Percentiles rank a stretch among this genome's conserved stretches.
phyloP scores from a whole-genome alignment of 1,284 basidiomycete genomes.

The Rhodofomes roseus region DNA sequence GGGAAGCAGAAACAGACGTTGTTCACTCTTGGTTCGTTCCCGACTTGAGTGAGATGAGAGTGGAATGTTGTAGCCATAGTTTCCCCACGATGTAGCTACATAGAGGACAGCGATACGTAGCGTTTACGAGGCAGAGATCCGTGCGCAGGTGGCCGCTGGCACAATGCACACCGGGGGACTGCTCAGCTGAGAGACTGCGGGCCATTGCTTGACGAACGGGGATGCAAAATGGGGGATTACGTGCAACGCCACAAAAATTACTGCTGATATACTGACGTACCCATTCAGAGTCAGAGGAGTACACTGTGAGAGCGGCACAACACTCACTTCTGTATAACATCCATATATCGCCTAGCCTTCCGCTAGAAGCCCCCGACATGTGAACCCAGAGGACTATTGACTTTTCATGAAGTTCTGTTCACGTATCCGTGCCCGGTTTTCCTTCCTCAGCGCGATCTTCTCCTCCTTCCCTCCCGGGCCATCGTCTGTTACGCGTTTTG shows the following conservation, averaged over 20 bases:
- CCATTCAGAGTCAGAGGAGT: neutral
- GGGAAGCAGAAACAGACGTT: constrained; percentile 83
- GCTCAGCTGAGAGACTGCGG: too few relatives aligned
- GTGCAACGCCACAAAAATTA: neutral
- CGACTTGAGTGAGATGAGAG: constrained; percentile 32
- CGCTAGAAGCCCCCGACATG: neutral
- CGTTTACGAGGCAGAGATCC: neutral
- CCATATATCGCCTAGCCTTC: neutral
- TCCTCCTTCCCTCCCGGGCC: constrained; percentile 69
- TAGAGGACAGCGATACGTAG: neutral
- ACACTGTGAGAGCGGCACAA: neutral
- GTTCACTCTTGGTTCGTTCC: constrained; percentile 66
- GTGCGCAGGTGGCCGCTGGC: too few relatives aligned
- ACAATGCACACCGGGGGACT: too few relatives aligned
- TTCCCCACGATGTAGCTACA: neutral
- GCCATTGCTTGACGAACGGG: too few relatives aligned
- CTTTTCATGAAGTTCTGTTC: constrained; percentile 78
- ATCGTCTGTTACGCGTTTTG: constrained; percentile 57
- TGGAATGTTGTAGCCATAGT: neutral
- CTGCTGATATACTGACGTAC: neutral
- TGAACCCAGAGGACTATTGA: constrained; percentile 37
- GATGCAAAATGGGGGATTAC: neutral
- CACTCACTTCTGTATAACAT: neutral
- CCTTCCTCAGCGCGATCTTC: constrained; percentile 53
- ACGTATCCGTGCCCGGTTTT: constrained; percentile 63